These are phyloP conservation scores for Phytopythium chamaehyphon DNA, from an alignment of 352 stramenopile species.

Conservation along the genomic window DNA sequence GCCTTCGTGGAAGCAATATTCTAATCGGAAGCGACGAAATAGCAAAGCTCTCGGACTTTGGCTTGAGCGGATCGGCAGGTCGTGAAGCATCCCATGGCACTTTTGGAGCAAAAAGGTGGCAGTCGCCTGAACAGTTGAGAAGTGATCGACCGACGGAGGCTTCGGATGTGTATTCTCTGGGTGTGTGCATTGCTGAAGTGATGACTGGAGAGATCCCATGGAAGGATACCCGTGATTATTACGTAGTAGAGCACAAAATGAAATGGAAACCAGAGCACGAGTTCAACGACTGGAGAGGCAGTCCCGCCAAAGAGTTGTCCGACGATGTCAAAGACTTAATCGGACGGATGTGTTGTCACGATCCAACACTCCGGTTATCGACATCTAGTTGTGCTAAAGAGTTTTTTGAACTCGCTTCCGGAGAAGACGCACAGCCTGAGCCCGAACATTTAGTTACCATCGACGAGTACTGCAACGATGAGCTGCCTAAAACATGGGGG, in stretches of 20 bases:
- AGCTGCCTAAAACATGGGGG: neutral
- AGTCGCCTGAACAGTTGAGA: constrained; percentile 21
- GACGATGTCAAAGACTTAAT: constrained; percentile 11
- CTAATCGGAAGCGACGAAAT: constrained; percentile 13
- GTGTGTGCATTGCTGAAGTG: constrained; percentile 33
- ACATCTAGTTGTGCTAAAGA: constrained; percentile 8
- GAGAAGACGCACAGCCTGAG: constrained; percentile 1
- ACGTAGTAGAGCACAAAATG: neutral
- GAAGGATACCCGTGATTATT: constrained; percentile 16
- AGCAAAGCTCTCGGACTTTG: constrained; percentile 28
- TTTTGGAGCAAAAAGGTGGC: constrained; percentile 12
- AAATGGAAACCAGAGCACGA: neutral
- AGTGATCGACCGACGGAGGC: constrained; percentile 10
- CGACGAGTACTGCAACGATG: neutral
- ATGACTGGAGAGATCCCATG: constrained; percentile 22
- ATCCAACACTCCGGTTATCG: constrained; percentile 13
- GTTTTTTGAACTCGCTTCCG: neutral
- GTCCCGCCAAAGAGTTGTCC: neutral
- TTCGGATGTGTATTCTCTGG: constrained; percentile 37
- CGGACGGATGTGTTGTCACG: constrained; percentile 23
- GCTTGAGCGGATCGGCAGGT: constrained; percentile 8
- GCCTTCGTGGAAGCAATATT: constrained; percentile 27
- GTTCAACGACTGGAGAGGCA: too few relatives aligned
- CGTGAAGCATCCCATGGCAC: neutral
- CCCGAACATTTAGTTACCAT: neutral